phyloP scores from a whole-genome alignment of 2,329 filamentous ascomycete genomes.

The Pyrenochaeta sp. region DNA sequence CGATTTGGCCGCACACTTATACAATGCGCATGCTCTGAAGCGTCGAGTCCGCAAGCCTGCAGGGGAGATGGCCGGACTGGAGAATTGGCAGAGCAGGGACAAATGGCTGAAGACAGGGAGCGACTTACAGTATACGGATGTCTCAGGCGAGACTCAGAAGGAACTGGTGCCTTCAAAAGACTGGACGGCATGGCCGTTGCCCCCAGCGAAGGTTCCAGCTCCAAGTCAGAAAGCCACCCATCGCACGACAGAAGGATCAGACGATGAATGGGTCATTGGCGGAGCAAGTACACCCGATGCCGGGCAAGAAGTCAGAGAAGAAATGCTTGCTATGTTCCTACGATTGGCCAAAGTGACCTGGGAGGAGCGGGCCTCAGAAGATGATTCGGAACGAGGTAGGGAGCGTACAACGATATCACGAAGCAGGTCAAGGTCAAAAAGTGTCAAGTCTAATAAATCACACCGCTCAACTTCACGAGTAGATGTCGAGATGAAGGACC shows the following conservation, averaged over 20 bases:
- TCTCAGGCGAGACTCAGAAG: constrained; percentile 36
- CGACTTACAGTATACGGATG: constrained; percentile 37
- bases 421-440: constrained; percentile 24
- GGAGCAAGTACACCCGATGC: constrained; percentile 56
- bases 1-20: constrained; percentile 79
- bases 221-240: no score
- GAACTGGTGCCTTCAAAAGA: constrained; percentile 58
- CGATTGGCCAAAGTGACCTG: constrained; percentile 72
- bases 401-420: neutral
- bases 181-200: constrained; percentile 90
- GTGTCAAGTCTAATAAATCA: constrained; percentile 7
- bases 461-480: constrained; percentile 1
- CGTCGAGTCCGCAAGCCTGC: constrained; percentile 46
- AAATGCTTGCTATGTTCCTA: constrained; percentile 72
- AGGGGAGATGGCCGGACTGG: constrained; percentile 21
- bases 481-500: constrained; percentile 18
- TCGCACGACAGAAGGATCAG: no score
- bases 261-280: constrained; percentile 61
- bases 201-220: constrained; percentile 66
- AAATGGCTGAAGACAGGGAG: constrained; percentile 49
- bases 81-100: constrained; percentile 52
- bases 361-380: constrained; percentile 48
- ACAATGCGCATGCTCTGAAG: constrained; percentile 77
- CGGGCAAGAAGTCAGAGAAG: constrained; percentile 73
- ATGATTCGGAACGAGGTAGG: constrained; percentile 19